Conservation (phyloP, 2,329 filamentous ascomycete genomes). For the Sclerotinia trifoliorum region DNA sequence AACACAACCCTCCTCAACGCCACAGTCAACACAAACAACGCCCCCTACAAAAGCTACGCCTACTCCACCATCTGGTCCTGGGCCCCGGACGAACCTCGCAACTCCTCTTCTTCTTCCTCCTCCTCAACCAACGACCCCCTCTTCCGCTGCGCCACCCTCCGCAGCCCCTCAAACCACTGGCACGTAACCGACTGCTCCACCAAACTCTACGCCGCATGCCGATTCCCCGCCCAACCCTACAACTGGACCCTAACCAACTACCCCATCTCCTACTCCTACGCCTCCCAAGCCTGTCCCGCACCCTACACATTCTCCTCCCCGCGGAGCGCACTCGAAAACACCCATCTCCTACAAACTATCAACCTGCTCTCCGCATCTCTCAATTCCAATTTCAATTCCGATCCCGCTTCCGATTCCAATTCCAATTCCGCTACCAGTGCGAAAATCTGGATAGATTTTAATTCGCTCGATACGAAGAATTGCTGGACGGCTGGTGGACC, state of each 20-base stretch:
- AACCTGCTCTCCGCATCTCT: not conserved
- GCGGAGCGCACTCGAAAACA: slow-evolving; percentile 62
- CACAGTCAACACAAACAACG: slow-evolving; percentile 49
- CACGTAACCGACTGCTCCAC: slow-evolving; percentile 54
- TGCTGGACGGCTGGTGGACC: slow-evolving; percentile 62
- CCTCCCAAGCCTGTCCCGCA: slow-evolving; percentile 48
- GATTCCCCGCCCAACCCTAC: slow-evolving; percentile 53
- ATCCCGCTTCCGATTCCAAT: slow-evolving; percentile 28
- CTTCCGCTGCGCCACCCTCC: slow-evolving; percentile 53
- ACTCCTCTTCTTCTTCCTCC: slow-evolving; percentile 41
- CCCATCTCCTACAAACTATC: slow-evolving; percentile 47
- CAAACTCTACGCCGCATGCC: slow-evolving; percentile 55
- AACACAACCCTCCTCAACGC: slow-evolving; percentile 53
- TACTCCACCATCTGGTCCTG: slow-evolving; percentile 58
- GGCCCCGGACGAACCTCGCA: slow-evolving; percentile 54
- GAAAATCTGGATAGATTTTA: slow-evolving; percentile 59
- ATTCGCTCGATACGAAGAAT: slow-evolving; percentile 52
- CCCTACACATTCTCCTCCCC: slow-evolving; percentile 55
- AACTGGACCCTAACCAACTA: slow-evolving; percentile 53
- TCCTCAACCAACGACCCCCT: slow-evolving; percentile 36
- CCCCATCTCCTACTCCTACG: slow-evolving; percentile 45
- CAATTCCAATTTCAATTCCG: slow-evolving; percentile 28
- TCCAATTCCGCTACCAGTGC: slow-evolving; percentile 35
- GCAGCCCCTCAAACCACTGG: slow-evolving; percentile 53
- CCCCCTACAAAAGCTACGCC: slow-evolving; percentile 52